These are phyloP conservation scores for Mucor saturninus DNA, from an alignment of 371 early-diverging fungal species.

Conservation along the genomic window DNA sequence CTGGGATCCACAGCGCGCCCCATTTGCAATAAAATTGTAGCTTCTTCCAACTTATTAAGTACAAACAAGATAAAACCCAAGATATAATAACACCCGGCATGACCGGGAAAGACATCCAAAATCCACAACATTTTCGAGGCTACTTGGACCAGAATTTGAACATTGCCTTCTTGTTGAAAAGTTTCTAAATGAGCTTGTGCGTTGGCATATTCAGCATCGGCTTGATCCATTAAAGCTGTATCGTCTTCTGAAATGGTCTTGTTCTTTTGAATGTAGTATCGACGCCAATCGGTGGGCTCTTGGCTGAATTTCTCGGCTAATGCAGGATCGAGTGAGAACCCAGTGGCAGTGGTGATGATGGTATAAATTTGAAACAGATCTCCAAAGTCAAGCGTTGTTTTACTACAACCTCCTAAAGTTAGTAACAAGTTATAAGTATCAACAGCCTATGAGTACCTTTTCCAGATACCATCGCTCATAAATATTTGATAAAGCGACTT, in stretches of 20 bases:
- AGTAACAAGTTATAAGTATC: neutral
- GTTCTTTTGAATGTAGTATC: constrained; percentile 45
- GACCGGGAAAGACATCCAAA: constrained; percentile 56
- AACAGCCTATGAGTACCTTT: neutral
- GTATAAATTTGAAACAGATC: constrained; percentile 54
- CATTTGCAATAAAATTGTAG: constrained; percentile 50
- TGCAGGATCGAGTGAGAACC: constrained; percentile 39
- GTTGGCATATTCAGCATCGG: constrained; percentile 46
- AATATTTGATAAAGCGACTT: constrained; percentile 32
- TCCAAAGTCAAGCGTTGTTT: constrained; percentile 56
- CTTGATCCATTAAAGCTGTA: constrained; percentile 43
- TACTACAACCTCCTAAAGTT: constrained; percentile 8
- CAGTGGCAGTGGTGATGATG: constrained; percentile 48
- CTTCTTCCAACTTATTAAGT: constrained; percentile 55
- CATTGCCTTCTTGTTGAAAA: constrained; percentile 48
- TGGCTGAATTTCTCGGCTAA: constrained; percentile 35
- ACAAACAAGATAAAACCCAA: constrained; percentile 55
- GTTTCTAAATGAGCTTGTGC: constrained; percentile 45
- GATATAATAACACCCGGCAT: constrained; percentile 61
- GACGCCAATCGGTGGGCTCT: constrained; percentile 50
- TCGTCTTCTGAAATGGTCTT: constrained; percentile 35
- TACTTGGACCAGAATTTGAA: constrained; percentile 43
- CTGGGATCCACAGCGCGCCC: constrained; percentile 53
- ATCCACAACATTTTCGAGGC: constrained; percentile 55
- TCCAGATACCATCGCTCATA: constrained; percentile 29